Evolutionary conservation across 1,139 yeast genomes (phyloP), one percentile per base, ranked within the genome.

Genomic region (Insectozyma bohioensis): DNA sequence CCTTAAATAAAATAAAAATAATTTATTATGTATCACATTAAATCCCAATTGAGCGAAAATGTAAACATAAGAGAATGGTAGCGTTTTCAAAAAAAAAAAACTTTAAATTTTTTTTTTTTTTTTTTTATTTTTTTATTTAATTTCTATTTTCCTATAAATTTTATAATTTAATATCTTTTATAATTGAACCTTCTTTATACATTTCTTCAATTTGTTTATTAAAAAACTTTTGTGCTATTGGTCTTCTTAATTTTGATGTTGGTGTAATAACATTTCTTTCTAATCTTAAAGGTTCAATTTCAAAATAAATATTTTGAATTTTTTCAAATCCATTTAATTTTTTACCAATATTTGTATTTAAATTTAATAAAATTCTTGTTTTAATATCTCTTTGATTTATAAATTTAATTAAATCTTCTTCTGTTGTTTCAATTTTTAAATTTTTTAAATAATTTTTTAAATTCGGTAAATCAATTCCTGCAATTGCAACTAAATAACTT

Each of bases 221-320:
- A 39, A 66, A 66, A 40, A 50, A 59, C 28, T 56, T 61, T 28
- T 56, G 47, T 23, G 70, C 70, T 16, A 64, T 29, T 1, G 63
- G 68, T 42, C 72, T 52, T 43, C 61, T 65, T 31, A 67, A 48
- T 46, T 67, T 67, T 46, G 60, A 48, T 1, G 72, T 67, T 11
- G 72, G 72, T 1, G 74, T 67, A 10, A 67, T 59, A 12, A 65
- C 61, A 30, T 63, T 57, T 23, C 65, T 49, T 33, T 60, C 69
- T 26, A 63, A 48, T 11, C 57, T 61, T 46, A 67, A 61, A 3
- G 74, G 74, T 40, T 67, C 70, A 35, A 60, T 42, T 14, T 50
- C 65, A 15, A 67, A 41, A 24, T 44, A 50, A 12, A 66, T 39
- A 34, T 67, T 67, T 41, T 63, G 67, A 18, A 67, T 40, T 28